Conservation (phyloP, 1,284 basidiomycete species). For the Termitomyces sp. region DNA sequence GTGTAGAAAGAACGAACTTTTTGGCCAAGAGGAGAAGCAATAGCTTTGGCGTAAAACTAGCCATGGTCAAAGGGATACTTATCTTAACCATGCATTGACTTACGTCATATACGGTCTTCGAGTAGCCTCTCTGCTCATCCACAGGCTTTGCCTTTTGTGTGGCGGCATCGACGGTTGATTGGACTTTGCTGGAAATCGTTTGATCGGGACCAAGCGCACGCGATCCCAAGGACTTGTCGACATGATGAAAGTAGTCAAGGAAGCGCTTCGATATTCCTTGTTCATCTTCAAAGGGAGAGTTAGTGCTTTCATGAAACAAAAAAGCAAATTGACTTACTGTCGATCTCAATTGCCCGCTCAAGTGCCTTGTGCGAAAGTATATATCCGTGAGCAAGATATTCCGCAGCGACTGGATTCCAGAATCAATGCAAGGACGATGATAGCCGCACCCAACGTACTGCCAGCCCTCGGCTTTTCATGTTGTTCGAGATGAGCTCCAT, state of each 20-base stretch:
- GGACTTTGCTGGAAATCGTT: conserved; percentile 71
- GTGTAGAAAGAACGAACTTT: conserved; percentile 77
- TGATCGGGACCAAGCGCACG: conserved; percentile 66
- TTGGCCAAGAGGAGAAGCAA: conserved; percentile 73
- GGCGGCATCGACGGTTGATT: conserved; percentile 55
- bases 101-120: conserved; percentile 65
- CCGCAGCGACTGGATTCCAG: conserved; percentile 63
- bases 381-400: conserved; percentile 88
- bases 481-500: conserved; percentile 52
- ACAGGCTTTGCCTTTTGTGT: conserved; percentile 65
- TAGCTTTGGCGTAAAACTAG: conserved; percentile 77
- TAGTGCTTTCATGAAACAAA: background rate
- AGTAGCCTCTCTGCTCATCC: conserved; percentile 78
- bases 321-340: conserved; percentile 46
- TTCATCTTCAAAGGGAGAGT: conserved; percentile 43
- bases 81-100: conserved; percentile 18
- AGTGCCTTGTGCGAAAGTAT: conserved; percentile 74
- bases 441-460: conserved; percentile 38
- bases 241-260: conserved; percentile 65
- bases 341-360: conserved; percentile 82
- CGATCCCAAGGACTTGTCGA: conserved; percentile 69
- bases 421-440: conserved; percentile 2
- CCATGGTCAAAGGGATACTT: conserved; percentile 1
- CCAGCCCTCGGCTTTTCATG: conserved; percentile 79
- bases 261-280: conserved; percentile 86